phyloP scores from a whole-genome alignment of 306 rosid species.

The Cucurbita pepo region DNA sequence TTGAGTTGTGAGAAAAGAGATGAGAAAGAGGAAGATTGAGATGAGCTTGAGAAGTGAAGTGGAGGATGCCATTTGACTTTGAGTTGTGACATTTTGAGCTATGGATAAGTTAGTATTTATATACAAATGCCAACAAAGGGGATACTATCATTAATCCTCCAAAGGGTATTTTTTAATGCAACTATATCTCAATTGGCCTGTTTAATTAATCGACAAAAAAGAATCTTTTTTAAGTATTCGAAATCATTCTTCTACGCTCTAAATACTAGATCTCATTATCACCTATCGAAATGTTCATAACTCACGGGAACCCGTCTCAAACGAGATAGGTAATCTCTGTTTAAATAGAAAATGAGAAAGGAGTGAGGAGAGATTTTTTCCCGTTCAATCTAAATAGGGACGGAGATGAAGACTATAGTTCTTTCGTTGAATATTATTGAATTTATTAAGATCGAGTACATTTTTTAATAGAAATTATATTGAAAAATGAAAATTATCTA shows the following conservation, averaged over 20 bases:
- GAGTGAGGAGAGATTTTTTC: too few species aligned
- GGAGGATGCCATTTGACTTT: conserved; percentile 12
- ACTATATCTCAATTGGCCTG: neutral
- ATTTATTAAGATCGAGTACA: too few species aligned
- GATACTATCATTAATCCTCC: neutral
- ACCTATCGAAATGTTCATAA: too few species aligned
- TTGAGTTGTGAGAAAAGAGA: conserved; percentile 11
- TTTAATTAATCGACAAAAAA: neutral
- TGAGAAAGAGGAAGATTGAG: conserved; percentile 11
- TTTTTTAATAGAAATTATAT: too few species aligned
- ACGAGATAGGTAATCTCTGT: too few species aligned
- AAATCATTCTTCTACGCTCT: neutral
- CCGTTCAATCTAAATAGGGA: too few species aligned
- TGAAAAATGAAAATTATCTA: too few species aligned
- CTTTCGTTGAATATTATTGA: too few species aligned
- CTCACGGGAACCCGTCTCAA: too few species aligned
- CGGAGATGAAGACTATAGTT: too few species aligned
- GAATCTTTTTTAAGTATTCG: neutral
- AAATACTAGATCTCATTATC: neutral
- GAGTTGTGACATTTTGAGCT: neutral
- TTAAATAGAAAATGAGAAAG: too few species aligned
- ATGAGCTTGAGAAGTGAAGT: conserved; percentile 2
- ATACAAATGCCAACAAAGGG: neutral
- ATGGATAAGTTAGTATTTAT: neutral
- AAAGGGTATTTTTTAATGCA: conserved; percentile 4